Base-by-base conservation (phyloP, 2,329 filamentous ascomycete genomes). In the Aspergillus sp. region DNA sequence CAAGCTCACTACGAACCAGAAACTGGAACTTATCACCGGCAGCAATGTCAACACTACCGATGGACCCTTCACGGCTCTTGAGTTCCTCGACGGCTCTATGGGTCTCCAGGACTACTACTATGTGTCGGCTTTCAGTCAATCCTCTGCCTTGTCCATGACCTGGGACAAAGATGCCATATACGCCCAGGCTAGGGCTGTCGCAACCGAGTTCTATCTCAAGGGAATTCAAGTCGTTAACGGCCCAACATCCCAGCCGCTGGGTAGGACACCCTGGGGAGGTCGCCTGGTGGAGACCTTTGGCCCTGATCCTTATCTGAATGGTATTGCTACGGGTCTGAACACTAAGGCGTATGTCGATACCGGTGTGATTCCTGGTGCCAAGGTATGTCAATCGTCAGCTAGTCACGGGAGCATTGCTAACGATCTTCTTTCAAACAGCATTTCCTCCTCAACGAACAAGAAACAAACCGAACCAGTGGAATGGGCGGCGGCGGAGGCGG, bases 391-490 rank as follows among this genome's bases (percentile, higher is more conserved):
- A 19, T 19, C 19, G 4, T 19, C 19, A 19, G 19, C 19, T 19
- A 19, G 19, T 19, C 19, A 19, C 19, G 19, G 19, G 19, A 19
- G 19, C 19, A 19, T 19, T 19, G 19, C 19, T 19, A 4, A 19
- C 19, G 19, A 19, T 19, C 19, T 77, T 19, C 19, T 77, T 81
- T 33, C 26, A 30, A 11, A 47, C 68, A 75, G 56, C 73, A 71
- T 48, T 74, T 58, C 46, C 67, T 86, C 44, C 74, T 75, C 36
- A 86, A 88, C 61, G 84, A 89, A 59, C 83, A 88, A 61, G 82
- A 86, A 60, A 70, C 65, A 2, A 68, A 72, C 35, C 65, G 72
- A 10, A 67, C 46, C 44, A n/a, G 28, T 4, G 39, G 42, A 7
- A 33, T 27, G 3, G 35, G 37, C 8, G 39, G 31, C 8, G 44